These are phyloP conservation scores for Colletotrichum liaoningense DNA, from an alignment of 2,329 filamentous ascomycete species.

Conservation along the genomic window DNA sequence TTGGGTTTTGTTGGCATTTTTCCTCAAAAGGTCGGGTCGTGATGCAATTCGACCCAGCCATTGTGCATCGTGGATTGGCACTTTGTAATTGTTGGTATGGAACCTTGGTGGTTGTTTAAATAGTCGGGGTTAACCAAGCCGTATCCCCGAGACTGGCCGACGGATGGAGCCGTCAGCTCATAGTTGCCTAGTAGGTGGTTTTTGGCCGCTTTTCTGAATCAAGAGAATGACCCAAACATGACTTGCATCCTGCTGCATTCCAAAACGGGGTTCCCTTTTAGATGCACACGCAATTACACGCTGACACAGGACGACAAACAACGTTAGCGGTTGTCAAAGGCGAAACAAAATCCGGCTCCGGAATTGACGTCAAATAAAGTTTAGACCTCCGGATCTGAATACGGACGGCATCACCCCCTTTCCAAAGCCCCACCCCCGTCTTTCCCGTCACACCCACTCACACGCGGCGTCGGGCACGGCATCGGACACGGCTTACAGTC, in stretches of 20 bases:
- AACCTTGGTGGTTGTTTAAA: neutral
- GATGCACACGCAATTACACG: neutral
- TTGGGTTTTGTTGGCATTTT: neutral
- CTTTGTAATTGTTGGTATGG: neutral
- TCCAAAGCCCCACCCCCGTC: neutral
- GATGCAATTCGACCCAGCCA: slow-evolving; percentile 30
- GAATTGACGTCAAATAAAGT: neutral
- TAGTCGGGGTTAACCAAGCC: slow-evolving; percentile 17
- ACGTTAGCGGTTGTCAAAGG: neutral
- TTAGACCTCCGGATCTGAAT: neutral
- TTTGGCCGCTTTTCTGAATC: neutral
- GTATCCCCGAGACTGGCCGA: slow-evolving; percentile 19
- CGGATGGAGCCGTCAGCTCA: slow-evolving; percentile 18
- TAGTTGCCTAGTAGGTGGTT: slow-evolving; percentile 14
- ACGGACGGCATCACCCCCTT: neutral
- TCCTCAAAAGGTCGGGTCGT: slow-evolving; percentile 8
- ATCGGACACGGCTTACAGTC: too few relatives aligned
- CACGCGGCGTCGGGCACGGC: neutral
- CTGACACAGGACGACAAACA: neutral
- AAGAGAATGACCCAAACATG: neutral
- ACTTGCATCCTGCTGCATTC: neutral
- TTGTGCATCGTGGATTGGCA: neutral
- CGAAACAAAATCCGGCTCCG: neutral
- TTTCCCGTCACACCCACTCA: neutral
- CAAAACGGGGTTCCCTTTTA: neutral